phyloP scores from a whole-genome alignment of 2,329 filamentous ascomycete species.

The Phialocephala subalpina region DNA sequence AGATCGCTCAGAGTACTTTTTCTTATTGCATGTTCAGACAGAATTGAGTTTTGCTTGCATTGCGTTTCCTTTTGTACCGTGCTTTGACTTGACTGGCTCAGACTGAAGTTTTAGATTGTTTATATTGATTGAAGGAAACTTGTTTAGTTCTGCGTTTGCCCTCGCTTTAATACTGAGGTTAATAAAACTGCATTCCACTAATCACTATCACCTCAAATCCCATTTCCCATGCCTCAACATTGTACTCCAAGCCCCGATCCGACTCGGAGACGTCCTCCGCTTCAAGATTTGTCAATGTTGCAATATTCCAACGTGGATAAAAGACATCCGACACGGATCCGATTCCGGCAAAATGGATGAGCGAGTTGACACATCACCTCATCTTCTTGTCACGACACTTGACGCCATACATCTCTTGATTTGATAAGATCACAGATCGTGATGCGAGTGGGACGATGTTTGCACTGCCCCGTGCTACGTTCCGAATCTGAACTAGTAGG shows the following conservation, averaged over 20 bases:
- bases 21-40: neutral
- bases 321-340: neutral
- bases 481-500: no score
- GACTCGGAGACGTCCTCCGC: neutral
- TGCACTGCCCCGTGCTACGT: no score
- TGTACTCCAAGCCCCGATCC: neutral
- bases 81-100: neutral
- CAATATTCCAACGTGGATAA: neutral
- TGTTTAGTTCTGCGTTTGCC: neutral
- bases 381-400: neutral
- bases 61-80: constrained; percentile 6
- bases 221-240: neutral
- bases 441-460: constrained; percentile 1
- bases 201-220: no score
- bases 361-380: neutral
- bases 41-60: constrained; percentile 7
- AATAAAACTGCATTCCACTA: no score
- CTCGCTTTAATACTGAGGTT: no score
- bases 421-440: neutral
- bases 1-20: neutral
- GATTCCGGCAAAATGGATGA: neutral
- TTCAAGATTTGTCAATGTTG: neutral
- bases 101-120: neutral
- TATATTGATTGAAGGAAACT: neutral
- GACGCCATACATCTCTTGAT: neutral